phyloP scores from a whole-genome alignment of 2,329 filamentous ascomycete species.

The Fusarium sp. region DNA sequence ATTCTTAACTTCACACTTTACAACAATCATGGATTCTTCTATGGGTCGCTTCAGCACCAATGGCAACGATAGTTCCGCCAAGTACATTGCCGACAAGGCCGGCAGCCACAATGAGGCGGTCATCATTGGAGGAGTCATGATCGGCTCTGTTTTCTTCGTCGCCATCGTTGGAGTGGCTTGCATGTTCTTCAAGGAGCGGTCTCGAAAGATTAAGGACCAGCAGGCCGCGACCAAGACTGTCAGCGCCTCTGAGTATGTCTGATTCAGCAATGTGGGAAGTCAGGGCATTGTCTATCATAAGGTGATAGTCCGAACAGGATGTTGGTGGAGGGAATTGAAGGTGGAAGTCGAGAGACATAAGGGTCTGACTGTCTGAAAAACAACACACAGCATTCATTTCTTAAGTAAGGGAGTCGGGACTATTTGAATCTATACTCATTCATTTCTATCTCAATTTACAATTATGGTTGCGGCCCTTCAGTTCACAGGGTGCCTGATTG shows the following conservation, averaged over 20 bases:
- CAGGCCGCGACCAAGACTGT: neutral
- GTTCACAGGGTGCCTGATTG: neutral
- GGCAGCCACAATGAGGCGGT: constrained; percentile 2
- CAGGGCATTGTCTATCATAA: neutral
- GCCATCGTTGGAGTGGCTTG: constrained; percentile 4
- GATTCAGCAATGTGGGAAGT: neutral
- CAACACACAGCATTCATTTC: neutral
- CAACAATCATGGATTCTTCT: constrained; percentile 17
- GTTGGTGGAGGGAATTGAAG: neutral
- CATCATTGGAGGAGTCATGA: constrained; percentile 12
- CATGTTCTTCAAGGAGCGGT: constrained; percentile 7
- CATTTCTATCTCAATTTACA: neutral
- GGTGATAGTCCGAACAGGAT: neutral
- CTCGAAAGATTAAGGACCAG: constrained; percentile 2
- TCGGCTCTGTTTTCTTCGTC: constrained; percentile 9
- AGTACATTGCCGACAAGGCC: neutral
- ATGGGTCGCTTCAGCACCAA: neutral
- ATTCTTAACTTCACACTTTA: neutral
- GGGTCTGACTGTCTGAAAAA: neutral
- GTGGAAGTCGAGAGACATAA: neutral
- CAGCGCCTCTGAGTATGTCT: constrained; percentile 4
- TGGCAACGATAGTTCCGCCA: neutral
- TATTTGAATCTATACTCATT: neutral
- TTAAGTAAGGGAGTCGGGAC: neutral
- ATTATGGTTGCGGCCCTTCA: neutral